phyloP scores from a whole-genome alignment of 2,329 filamentous ascomycete species.

The Neofusicoccum laricinum region DNA sequence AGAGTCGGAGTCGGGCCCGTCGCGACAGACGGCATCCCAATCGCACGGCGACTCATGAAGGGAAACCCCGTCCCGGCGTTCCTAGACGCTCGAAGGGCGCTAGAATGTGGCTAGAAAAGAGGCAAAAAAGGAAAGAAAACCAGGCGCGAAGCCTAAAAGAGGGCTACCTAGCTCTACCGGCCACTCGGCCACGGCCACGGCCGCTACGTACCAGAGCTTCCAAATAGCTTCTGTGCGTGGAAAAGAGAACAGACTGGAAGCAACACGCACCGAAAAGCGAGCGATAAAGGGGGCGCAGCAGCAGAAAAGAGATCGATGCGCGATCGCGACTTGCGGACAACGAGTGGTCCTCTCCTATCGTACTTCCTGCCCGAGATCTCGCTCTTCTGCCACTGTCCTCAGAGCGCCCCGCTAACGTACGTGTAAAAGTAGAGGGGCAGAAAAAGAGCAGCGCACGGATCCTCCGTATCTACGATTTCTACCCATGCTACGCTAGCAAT shows the following conservation, averaged over 20 bases:
- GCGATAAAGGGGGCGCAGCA: too few relatives aligned
- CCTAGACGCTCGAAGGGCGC: not conserved
- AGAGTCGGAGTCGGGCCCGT: too few relatives aligned
- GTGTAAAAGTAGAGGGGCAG: not conserved
- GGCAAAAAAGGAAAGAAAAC: not conserved
- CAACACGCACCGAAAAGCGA: too few relatives aligned
- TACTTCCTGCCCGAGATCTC: too few relatives aligned
- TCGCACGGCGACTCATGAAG: too few relatives aligned
- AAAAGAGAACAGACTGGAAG: not conserved
- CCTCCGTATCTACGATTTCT: not conserved
- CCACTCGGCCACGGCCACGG: not conserved
- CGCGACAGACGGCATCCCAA: too few relatives aligned
- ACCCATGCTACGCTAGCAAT: not conserved
- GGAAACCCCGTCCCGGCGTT: not conserved
- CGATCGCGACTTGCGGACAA: not conserved
- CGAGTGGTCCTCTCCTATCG: not conserved
- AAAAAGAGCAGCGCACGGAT: not conserved
- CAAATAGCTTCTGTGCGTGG: not conserved
- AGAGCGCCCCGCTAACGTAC: too few relatives aligned
- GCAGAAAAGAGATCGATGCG: not conserved
- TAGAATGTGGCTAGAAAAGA: conserved; percentile 4
- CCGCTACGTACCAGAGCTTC: not conserved
- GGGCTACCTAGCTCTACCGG: not conserved
- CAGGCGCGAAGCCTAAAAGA: not conserved
- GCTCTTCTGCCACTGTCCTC: too few relatives aligned